A percentile compares a stretch with the other conserved stretches of the same genome.
Conservation (phyloP, 2,329 filamentous ascomycete species). For the Karstenula rhodostoma region DNA sequence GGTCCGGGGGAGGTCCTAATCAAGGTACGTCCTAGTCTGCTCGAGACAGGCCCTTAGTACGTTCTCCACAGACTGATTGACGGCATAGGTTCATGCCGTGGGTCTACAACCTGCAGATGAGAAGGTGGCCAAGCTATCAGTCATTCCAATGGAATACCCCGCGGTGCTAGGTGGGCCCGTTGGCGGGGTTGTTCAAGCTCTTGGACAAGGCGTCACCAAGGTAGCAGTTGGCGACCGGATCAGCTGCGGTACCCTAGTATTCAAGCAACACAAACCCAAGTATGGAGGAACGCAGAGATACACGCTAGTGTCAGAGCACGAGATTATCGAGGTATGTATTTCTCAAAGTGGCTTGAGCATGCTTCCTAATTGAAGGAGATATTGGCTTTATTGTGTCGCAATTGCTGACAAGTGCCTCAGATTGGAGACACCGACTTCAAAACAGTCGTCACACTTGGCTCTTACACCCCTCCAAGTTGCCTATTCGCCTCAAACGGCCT, state of each 20-base stretch:
- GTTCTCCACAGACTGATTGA: not conserved
- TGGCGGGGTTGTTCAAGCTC: conserved; percentile 41
- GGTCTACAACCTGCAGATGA: conserved; percentile 40
- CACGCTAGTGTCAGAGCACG: conserved; percentile 26
- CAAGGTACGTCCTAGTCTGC: conserved; percentile 17
- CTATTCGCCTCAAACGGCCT: conserved; percentile 23
- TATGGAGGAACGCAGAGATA: conserved; percentile 31
- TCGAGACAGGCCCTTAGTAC: not conserved
- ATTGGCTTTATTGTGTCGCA: not conserved
- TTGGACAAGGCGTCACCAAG: conserved; percentile 40
- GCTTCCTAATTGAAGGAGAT: no score
- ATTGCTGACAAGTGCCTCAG: conserved; percentile 23
- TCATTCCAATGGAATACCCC: conserved; percentile 35
- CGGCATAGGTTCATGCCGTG: conserved; percentile 26
- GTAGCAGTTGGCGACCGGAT: conserved; percentile 47
- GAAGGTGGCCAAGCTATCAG: conserved; percentile 29
- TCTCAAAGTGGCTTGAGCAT: not conserved
- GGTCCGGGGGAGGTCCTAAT: conserved; percentile 29
- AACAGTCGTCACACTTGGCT: conserved; percentile 30
- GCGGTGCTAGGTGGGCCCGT: conserved; percentile 39
- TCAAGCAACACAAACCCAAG: conserved; percentile 28
- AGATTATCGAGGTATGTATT: conserved; percentile 24
- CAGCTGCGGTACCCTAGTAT: conserved; percentile 29
- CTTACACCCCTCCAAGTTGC: conserved; percentile 36
- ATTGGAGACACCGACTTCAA: conserved; percentile 33